Base-by-base conservation (phyloP, 768 basidiomycete species). In the Leucocoprinus leucothites region DNA sequence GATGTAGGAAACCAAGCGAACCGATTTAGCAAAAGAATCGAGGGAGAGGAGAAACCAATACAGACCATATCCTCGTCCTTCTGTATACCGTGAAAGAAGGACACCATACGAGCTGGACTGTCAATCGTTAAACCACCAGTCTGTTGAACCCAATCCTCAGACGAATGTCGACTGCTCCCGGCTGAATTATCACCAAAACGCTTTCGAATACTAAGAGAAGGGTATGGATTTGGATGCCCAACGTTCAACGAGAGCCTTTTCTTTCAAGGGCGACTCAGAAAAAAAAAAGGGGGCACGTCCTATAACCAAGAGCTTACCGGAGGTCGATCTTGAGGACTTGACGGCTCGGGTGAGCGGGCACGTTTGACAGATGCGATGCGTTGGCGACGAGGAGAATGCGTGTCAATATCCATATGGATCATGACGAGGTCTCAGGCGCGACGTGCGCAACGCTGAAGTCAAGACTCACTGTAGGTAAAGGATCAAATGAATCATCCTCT, bases 111-210 rank as follows among this genome's bases (percentile, higher is more conserved):
- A 44, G 70, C 61, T 42, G 82, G 80, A 58, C 82, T 82, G 51
- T 80, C 78, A 19, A 91, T 86, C n/a, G 79, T 76, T 57, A 91
- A 75, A 45, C 79, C 84, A 51, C 81, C 77, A 3, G 89, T 80
- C 63, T 85, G 86, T 56, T 76, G 74, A 9, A 91, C 88, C 89
- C 87, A 91, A 63, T 91, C 88, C 56, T 89, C 89, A 8, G 81
- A 77, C 16, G 71, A 67, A 40, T 75, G 70, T 24, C 75, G 67
- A 61, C 77, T 74, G 60, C 69, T 73, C 63, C 58, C 64, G 42
- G 71, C 62, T 52, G 78, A 65, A 16, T 49, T 53, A 45, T 59
- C 57, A 47, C 57, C 58, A 16, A 43, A 9, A 28, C 54, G 43
- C 56, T 47, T 57, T 63, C 45, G 48, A 34, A 60, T 21, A 42